A percentile compares a stretch with the other conserved stretches of the same genome.
Conservation (phyloP, 2,329 filamentous ascomycete genomes). For the Ceratocystis diversiconidia region DNA sequence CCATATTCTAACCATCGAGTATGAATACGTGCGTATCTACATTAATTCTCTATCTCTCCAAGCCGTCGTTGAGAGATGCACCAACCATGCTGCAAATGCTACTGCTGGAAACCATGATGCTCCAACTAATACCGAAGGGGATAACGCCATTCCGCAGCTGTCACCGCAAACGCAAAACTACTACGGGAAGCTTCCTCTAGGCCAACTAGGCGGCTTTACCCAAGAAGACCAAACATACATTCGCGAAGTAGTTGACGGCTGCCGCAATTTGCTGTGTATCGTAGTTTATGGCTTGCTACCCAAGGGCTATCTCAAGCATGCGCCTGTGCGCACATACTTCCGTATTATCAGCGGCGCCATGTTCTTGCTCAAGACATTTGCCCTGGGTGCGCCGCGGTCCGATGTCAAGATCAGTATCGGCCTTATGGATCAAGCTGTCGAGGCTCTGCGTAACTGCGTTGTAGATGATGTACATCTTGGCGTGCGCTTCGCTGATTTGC, state of each 20-base stretch:
- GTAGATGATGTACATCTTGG: conserved; percentile 76
- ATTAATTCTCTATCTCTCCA: conserved; percentile 89
- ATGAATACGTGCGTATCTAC: conserved; percentile 88
- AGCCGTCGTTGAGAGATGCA: conserved; percentile 86
- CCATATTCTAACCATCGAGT: conserved; percentile 82
- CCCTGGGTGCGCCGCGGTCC: conserved; percentile 61
- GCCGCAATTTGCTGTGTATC: conserved; percentile 59
- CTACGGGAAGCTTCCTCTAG: conserved; percentile 49
- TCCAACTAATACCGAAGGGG: conserved; percentile 26
- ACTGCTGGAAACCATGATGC: conserved; percentile 23
- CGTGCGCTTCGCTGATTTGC: conserved; percentile 68
- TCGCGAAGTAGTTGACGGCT: conserved; percentile 62
- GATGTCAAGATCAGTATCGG: conserved; percentile 63
- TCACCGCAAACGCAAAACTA: conserved; percentile 52
- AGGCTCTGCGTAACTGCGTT: conserved; percentile 60
- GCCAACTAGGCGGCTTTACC: conserved; percentile 49
- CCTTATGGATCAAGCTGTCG: conserved; percentile 60
- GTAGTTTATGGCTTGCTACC: conserved; percentile 66
- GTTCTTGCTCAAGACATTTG: conserved; percentile 74
- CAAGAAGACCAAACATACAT: conserved; percentile 58
- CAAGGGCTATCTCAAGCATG: conserved; percentile 64
- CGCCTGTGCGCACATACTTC: conserved; percentile 73
- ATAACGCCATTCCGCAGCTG: conserved; percentile 29
- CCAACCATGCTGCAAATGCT: conserved; percentile 48
- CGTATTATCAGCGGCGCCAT: conserved; percentile 75